Percentiles rank a stretch among this genome's conserved stretches.
These are phyloP conservation scores for Ogataea paraovalis DNA, from an alignment of 805 yeast species.

Conservation along the genomic window DNA sequence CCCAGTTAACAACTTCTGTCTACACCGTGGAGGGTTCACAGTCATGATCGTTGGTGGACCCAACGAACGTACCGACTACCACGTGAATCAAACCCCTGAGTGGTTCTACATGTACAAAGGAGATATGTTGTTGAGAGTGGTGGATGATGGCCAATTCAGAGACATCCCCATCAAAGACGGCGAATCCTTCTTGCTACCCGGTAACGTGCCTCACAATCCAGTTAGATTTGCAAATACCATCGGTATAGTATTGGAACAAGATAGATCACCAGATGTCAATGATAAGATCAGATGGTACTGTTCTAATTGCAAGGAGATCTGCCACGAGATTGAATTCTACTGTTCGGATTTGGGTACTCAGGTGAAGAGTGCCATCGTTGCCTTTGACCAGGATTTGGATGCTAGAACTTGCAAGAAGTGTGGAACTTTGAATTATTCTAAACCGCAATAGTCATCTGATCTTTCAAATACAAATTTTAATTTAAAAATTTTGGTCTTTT, in stretches of 20 bases:
- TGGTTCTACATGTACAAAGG: constrained; percentile 90
- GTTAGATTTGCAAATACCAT: constrained; percentile 81
- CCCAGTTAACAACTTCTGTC: constrained; percentile 87
- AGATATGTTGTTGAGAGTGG: constrained; percentile 76
- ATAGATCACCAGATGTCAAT: constrained; percentile 65
- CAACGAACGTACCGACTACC: constrained; percentile 89
- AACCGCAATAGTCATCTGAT: constrained; percentile 38
- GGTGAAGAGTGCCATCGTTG: constrained; percentile 74
- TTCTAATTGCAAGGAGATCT: constrained; percentile 55
- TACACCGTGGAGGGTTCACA: constrained; percentile 88
- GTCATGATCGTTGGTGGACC: constrained; percentile 98
- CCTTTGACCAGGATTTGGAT: constrained; percentile 58
- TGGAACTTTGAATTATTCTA: constrained; percentile 68
- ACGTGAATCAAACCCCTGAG: constrained; percentile 91
- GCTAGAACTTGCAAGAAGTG: constrained; percentile 73
- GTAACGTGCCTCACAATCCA: constrained; percentile 85
- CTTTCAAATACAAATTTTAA: too few species aligned
- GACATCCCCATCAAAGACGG: constrained; percentile 79
- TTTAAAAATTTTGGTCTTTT: neutral
- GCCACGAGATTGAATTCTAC: constrained; percentile 67
- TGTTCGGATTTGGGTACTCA: constrained; percentile 85
- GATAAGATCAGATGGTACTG: constrained; percentile 92
- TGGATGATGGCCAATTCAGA: constrained; percentile 69
- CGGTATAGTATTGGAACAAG: constrained; percentile 90
- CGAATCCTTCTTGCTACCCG: constrained; percentile 83